These are phyloP conservation scores for Skeletonema costatum DNA, from an alignment of 108 stramenopile species.

Conservation along the genomic window DNA sequence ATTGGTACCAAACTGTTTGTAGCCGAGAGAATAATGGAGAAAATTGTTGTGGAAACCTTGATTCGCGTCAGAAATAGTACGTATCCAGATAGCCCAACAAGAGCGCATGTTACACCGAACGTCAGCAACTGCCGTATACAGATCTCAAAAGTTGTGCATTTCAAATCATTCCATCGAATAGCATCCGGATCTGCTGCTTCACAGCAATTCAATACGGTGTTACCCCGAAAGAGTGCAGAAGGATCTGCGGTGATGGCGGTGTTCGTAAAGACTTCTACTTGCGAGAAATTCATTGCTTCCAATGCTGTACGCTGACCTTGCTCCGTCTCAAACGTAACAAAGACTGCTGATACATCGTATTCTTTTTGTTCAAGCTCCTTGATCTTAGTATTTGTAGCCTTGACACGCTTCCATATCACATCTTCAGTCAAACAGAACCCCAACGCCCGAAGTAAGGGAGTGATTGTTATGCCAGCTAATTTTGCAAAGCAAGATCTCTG, in stretches of 20 bases:
- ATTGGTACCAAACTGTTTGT: constrained; percentile 68
- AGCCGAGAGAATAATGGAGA: constrained; percentile 36
- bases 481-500: constrained; percentile 31
- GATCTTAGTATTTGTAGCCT: constrained; percentile 51
- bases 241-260: constrained; percentile 35
- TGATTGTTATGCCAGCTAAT: constrained; percentile 24
- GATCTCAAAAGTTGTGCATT: constrained; percentile 9
- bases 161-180: constrained; percentile 64
- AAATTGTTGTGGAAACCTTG: constrained; percentile 9
- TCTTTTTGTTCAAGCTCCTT: constrained; percentile 58
- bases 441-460: constrained; percentile 44
- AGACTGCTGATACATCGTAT: constrained; percentile 63
- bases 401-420: constrained; percentile 42
- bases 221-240: constrained; percentile 48
- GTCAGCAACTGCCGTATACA: constrained; percentile 40
- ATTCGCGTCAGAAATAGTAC: constrained; percentile 18
- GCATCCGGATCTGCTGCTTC: constrained; percentile 73
- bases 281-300: constrained; percentile 51
- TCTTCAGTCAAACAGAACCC: constrained; percentile 40
- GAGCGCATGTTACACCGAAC: constrained; percentile 47
- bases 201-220: constrained; percentile 45
- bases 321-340: constrained; percentile 86
- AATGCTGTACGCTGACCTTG: constrained; percentile 72
- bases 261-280: constrained; percentile 49
- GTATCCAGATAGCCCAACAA: constrained; percentile 50